These are phyloP conservation scores for Suillus plorans DNA, from an alignment of 768 basidiomycete genomes.

Conservation along the genomic window DNA sequence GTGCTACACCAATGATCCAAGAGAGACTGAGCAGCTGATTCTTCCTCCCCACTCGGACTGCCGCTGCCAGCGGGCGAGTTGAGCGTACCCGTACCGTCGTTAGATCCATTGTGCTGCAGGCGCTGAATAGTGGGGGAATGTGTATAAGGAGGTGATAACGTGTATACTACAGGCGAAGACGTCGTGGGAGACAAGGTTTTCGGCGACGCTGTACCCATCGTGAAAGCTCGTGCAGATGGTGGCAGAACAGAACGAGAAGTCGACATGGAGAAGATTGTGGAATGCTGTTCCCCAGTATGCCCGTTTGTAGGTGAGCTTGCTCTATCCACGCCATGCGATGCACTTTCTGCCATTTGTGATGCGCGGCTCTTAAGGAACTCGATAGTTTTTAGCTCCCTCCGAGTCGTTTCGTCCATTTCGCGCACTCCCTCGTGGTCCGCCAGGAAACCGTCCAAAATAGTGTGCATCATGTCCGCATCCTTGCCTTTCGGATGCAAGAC, in stretches of 20 bases:
- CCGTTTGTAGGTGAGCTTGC: not conserved
- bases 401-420: conserved; percentile 82
- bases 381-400: conserved; percentile 80
- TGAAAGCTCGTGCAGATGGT: conserved; percentile 18
- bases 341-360: conserved; percentile 46
- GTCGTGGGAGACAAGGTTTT: conserved; percentile 20
- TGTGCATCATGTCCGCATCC: conserved; percentile 70
- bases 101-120: conserved; percentile 46
- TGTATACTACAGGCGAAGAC: conserved; percentile 19
- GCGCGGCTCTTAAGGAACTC: conserved; percentile 76
- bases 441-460: conserved; percentile 77
- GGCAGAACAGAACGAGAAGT: conserved; percentile 10
- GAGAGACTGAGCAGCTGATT: conserved; percentile 72
- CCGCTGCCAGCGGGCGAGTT: conserved; percentile 62
- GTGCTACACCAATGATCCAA: conserved; percentile 85
- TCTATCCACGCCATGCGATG: conserved; percentile 14
- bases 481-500: conserved; percentile 74
- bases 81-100: conserved; percentile 45
- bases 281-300: conserved; percentile 45
- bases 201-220: conserved; percentile 18
- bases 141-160: conserved; percentile 24
- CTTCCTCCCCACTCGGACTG: conserved; percentile 74
- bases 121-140: conserved; percentile 59
- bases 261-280: conserved; percentile 13
- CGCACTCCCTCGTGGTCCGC: conserved; percentile 49